Conservation (phyloP, 2,329 filamentous ascomycete species). For the Alternaria consortialis region DNA sequence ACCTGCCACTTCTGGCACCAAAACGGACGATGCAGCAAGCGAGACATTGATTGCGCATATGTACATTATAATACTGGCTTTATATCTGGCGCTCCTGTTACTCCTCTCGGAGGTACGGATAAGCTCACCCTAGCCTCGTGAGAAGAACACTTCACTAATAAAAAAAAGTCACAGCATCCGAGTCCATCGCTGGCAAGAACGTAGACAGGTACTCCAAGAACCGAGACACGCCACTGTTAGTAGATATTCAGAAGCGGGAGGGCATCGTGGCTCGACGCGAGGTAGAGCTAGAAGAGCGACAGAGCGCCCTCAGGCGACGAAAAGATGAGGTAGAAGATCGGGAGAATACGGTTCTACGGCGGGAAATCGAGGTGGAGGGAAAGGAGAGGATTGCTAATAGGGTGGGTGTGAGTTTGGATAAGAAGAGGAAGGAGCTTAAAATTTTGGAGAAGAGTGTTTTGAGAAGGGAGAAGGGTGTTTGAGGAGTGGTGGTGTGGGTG, state of each 20-base stretch:
- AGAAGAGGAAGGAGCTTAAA: neutral
- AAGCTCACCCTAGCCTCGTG: neutral
- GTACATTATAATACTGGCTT: conserved; percentile 11
- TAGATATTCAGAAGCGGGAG: neutral
- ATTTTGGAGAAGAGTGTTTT: neutral
- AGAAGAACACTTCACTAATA: neutral
- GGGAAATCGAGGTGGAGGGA: neutral
- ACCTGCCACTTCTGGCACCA: conserved; percentile 23
- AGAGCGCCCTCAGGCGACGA: neutral
- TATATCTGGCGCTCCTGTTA: neutral
- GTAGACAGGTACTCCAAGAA: neutral
- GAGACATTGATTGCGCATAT: conserved; percentile 12
- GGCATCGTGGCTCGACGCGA: neutral
- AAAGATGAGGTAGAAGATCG: neutral
- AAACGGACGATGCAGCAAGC: conserved; percentile 14
- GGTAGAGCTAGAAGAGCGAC: neutral
- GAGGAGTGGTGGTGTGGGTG: neutral
- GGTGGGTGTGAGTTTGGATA: neutral
- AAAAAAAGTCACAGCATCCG: neutral
- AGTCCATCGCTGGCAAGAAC: neutral
- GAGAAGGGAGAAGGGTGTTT: neutral
- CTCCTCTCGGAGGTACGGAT: neutral
- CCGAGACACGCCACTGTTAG: neutral
- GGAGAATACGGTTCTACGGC: neutral
- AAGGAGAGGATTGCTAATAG: neutral